phyloP scores from a whole-genome alignment of 768 basidiomycete species.

The Leccinum incarnatum region DNA sequence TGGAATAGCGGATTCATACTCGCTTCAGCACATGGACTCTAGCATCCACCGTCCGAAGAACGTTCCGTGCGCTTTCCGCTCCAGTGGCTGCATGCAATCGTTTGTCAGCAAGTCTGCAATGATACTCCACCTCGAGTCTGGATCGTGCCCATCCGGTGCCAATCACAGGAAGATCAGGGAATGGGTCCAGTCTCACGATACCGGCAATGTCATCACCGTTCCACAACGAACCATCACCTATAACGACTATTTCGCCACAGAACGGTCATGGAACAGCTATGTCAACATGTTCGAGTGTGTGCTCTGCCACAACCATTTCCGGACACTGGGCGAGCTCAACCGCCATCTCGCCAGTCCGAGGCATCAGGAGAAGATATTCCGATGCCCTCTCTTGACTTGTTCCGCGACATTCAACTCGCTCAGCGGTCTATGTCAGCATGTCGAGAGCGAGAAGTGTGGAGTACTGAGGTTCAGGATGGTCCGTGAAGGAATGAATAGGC shows the following conservation, averaged over 20 bases:
- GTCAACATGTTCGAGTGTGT: conserved; percentile 56
- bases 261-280: conserved; percentile 37
- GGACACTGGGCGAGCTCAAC: conserved; percentile 47
- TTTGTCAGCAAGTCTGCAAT: conserved; percentile 58
- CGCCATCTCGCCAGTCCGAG: conserved; percentile 62
- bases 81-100: conserved; percentile 38
- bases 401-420: conserved; percentile 43
- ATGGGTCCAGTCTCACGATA: conserved; percentile 43
- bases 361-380: conserved; percentile 52
- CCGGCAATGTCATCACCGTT: conserved; percentile 44
- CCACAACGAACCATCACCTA: conserved; percentile 48
- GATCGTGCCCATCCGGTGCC: conserved; percentile 51
- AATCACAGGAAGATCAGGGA: conserved; percentile 35
- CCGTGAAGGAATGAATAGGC: conserved; percentile 35
- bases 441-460: conserved; percentile 62
- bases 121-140: conserved; percentile 61
- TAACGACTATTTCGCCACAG: conserved; percentile 32
- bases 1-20: neutral
- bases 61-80: conserved; percentile 36
- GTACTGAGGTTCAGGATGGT: conserved; percentile 47
- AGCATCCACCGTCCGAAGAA: conserved; percentile 42
- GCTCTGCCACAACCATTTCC: conserved; percentile 49
- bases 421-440: conserved; percentile 60
- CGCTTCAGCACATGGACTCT: conserved; percentile 51
- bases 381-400: conserved; percentile 53